These are phyloP conservation scores for Boletus insuetus DNA, from an alignment of 768 basidiomycete species.

Conservation along the genomic window DNA sequence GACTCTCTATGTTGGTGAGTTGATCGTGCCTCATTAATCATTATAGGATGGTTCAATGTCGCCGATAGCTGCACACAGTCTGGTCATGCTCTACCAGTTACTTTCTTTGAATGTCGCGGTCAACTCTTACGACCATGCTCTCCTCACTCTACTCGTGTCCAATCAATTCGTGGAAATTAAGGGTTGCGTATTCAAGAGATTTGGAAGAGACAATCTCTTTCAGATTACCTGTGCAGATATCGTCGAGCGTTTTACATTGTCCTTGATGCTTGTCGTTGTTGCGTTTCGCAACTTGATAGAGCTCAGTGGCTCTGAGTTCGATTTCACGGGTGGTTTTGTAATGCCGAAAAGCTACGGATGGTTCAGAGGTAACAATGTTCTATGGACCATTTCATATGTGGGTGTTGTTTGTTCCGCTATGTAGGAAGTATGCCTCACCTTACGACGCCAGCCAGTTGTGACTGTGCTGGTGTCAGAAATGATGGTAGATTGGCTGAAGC, in stretches of 20 bases:
- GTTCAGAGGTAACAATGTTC: conserved; percentile 72
- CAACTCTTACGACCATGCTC: conserved; percentile 95
- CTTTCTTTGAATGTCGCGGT: conserved; percentile 95
- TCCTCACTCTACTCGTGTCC: conserved; percentile 89
- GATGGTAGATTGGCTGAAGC: conserved; percentile 97
- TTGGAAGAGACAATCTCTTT: conserved; percentile 98
- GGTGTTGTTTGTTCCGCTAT: conserved; percentile 30
- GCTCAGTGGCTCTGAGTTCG: conserved; percentile 85
- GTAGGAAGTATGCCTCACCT: neutral
- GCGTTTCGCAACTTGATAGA: conserved; percentile 95
- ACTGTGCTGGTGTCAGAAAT: conserved; percentile 91
- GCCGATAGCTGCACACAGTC: conserved; percentile 71
- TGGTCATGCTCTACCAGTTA: conserved; percentile 96
- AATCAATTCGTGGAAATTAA: conserved; percentile 99
- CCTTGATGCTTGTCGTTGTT: conserved; percentile 87
- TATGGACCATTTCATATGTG: conserved; percentile 91
- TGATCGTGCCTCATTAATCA: neutral
- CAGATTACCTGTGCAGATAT: conserved; percentile 99
- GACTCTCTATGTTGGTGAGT: conserved; percentile 76
- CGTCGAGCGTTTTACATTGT: conserved; percentile 92
- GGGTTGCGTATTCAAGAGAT: conserved; percentile 98
- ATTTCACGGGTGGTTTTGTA: conserved; percentile 65
- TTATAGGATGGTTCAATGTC: neutral
- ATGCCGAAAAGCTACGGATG: conserved; percentile 84
- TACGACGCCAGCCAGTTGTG: conserved; percentile 69